These are phyloP conservation scores for Cryphonectria naterciae DNA, from an alignment of 2,329 filamentous ascomycete species.

Conservation along the genomic window DNA sequence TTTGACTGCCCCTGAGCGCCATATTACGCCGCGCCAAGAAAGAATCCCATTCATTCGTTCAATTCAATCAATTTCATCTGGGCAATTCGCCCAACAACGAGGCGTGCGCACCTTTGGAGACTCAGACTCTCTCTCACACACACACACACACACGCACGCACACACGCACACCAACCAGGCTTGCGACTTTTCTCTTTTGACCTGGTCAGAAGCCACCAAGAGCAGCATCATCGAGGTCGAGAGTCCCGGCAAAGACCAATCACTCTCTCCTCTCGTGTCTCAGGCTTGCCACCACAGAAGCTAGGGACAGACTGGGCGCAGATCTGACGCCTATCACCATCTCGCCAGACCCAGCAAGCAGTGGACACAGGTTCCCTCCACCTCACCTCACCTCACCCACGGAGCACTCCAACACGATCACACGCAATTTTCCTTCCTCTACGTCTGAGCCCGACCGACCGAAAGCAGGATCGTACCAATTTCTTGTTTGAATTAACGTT, in stretches of 20 bases:
- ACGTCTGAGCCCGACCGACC: neutral
- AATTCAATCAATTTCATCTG: neutral
- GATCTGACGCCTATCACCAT: slow-evolving; percentile 26
- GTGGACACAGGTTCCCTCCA: neutral
- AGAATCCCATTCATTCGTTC: neutral
- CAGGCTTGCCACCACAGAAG: neutral
- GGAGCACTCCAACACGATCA: neutral
- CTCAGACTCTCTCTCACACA: neutral
- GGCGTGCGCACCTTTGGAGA: neutral
- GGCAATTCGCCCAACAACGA: neutral
- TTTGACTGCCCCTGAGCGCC: slow-evolving; percentile 11
- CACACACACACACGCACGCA: no score
- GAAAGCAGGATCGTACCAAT: neutral
- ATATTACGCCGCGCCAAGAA: slow-evolving; percentile 10
- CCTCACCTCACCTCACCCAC: neutral
- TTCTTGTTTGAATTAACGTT: neutral
- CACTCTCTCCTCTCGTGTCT: neutral
- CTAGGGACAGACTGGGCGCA: neutral
- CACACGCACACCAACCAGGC: neutral
- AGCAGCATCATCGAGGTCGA: neutral
- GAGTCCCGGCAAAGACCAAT: neutral
- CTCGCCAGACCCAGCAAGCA: slow-evolving; percentile 8
- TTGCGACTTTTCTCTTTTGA: neutral
- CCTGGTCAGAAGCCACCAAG: neutral
- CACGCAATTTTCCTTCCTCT: neutral